Evolutionary conservation across 768 basidiomycete species (phyloP).

Genomic region (Tulasnella sp.): DNA sequence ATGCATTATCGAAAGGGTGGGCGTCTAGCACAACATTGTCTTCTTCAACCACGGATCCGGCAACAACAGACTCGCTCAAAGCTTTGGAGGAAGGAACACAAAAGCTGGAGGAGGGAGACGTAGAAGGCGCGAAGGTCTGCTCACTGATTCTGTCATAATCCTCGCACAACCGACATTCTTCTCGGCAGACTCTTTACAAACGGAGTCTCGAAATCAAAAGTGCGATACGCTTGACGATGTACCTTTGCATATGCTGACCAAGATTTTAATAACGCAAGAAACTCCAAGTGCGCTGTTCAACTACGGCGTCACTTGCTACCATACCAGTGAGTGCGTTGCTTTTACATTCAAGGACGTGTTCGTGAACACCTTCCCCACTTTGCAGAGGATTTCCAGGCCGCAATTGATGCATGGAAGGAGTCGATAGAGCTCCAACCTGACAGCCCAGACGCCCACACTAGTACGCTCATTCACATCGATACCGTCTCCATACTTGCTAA

Average conservation of each 20-base stretch:
- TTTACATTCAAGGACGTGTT: neutral
- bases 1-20: constrained; percentile 57
- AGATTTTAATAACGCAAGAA: neutral
- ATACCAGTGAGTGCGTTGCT: constrained; percentile 64
- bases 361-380: neutral
- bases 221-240: neutral
- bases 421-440: constrained; percentile 79
- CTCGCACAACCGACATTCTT: neutral
- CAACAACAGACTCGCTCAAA: constrained; percentile 74
- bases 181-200: constrained; percentile 58
- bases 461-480: constrained; percentile 51
- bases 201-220: constrained; percentile 78
- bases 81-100: constrained; percentile 83
- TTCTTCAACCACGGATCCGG: constrained; percentile 81
- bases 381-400: constrained; percentile 84
- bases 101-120: constrained; percentile 85
- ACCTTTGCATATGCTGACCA: constrained; percentile 5
- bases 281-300: constrained; percentile 61
- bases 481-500: constrained; percentile 34
- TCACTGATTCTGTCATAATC: neutral
- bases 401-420: constrained; percentile 85
- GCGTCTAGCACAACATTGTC: constrained; percentile 80
- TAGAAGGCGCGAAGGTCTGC: constrained; percentile 66
- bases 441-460: constrained; percentile 85
- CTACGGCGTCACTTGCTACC: constrained; percentile 86